A percentile compares a stretch with the other conserved stretches of the same genome.
These are phyloP conservation scores for Penicillium vulpinum DNA, from an alignment of 2,329 filamentous ascomycete species.

Conservation along the genomic window DNA sequence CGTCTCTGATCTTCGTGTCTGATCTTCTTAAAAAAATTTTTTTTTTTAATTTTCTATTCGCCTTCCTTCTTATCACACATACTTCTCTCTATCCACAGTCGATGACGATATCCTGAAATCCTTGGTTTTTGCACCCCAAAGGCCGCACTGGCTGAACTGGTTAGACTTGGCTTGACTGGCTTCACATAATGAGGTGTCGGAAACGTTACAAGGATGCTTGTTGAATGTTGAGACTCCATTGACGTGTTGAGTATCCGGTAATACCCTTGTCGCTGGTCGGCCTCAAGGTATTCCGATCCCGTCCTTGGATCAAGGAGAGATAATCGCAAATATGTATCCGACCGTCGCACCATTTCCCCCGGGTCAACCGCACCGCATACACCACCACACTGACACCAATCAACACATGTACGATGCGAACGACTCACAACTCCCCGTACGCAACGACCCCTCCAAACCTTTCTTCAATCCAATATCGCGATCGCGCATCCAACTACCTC, in stretches of 20 bases:
- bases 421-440: slow-evolving; percentile 25
- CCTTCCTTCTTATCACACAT: background rate
- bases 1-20: slow-evolving; percentile 22
- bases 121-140: background rate
- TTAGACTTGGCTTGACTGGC: slow-evolving; percentile 9
- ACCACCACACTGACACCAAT: slow-evolving; percentile 33
- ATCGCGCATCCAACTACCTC: slow-evolving; percentile 40
- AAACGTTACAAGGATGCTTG: slow-evolving; percentile 47
- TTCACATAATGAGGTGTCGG: slow-evolving; percentile 47
- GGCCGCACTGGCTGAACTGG: background rate
- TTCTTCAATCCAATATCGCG: slow-evolving; percentile 32
- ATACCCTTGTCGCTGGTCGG: slow-evolving; percentile 11
- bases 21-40: too few relatives aligned
- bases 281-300: slow-evolving; percentile 18
- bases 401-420: slow-evolving; percentile 34
- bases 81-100: background rate
- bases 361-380: slow-evolving; percentile 44
- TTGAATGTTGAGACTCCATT: slow-evolving; percentile 32
- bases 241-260: slow-evolving; percentile 23
- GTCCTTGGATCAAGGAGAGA: slow-evolving; percentile 9
- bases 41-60: slow-evolving; percentile 6
- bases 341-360: slow-evolving; percentile 48
- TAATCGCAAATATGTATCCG: slow-evolving; percentile 48
- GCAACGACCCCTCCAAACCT: slow-evolving; percentile 29
- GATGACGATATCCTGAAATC: slow-evolving; percentile 2